A percentile compares a stretch with the other conserved stretches of the same genome.
Conservation (phyloP, 2,329 filamentous ascomycete genomes). For the Fusarium sp. region DNA sequence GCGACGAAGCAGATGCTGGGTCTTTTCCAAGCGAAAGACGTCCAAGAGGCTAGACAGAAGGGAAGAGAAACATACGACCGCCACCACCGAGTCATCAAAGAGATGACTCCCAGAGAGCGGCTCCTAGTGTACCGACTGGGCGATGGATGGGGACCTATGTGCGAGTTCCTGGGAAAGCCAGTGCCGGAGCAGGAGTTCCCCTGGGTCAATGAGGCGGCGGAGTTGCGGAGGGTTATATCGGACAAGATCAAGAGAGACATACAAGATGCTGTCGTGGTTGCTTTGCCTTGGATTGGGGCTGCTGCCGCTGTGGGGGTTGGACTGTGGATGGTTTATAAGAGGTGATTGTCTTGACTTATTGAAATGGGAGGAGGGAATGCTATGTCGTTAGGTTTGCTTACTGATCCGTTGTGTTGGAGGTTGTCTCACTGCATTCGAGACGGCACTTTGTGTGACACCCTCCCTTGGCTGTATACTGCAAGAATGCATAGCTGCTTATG, state of each 20-base stretch:
- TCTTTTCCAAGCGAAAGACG: conserved; percentile 43
- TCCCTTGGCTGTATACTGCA: not conserved
- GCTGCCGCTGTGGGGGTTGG: conserved; percentile 25
- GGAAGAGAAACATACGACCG: conserved; percentile 47
- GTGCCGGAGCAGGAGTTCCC: conserved; percentile 52
- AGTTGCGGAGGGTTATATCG: conserved; percentile 24
- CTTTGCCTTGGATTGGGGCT: conserved; percentile 38
- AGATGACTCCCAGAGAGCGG: conserved; percentile 44
- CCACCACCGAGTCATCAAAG: conserved; percentile 49
- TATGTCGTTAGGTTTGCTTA: not conserved
- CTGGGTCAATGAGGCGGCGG: conserved; percentile 50
- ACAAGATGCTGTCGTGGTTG: conserved; percentile 7
- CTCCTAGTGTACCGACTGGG: conserved; percentile 52
- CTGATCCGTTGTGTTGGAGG: not conserved
- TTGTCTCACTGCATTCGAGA: conserved; percentile 1
- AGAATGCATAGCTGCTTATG: no score
- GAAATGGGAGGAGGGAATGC: not conserved
- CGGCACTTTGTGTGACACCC: no score
- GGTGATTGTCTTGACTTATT: not conserved
- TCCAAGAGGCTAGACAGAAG: conserved; percentile 42
- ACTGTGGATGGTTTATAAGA: conserved; percentile 19
- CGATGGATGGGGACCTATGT: conserved; percentile 56
- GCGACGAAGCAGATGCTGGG: conserved; percentile 49
- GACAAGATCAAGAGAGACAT: conserved; percentile 26
- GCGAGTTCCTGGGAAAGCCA: conserved; percentile 53